Evolutionary conservation across 2,329 filamentous ascomycete species (phyloP), one percentile per base, ranked within the genome.

Genomic region (Claviceps arundinis): DNA sequence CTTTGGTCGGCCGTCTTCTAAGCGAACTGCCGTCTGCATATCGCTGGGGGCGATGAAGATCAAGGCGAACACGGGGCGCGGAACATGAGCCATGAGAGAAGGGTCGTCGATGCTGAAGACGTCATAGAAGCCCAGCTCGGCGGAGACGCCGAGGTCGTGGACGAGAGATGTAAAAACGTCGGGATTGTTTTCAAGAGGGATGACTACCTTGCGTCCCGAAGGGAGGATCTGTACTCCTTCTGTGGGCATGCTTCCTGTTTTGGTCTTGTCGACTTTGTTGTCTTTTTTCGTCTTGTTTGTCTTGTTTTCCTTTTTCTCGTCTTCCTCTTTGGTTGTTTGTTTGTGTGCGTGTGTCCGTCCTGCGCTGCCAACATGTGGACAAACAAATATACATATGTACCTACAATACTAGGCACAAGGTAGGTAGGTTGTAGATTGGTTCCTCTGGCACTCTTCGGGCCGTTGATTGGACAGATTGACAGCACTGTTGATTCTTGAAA

Each of bases 21-120:
- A 56, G 49, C 67, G 64, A 24, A 67, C 68, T 41, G 67, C 60
- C 51, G 81, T 75, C 64, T 80, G 79, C 60, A 65, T 65, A 38
- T 59, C 56, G 37, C 73, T 70, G 16, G 87, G 87, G 58, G 89
- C 86, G 64, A 93, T 87, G 65, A 91, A 82, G 51, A 95, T 79
- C 37, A 93, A 78, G 16, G 87, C 87, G 57, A 86, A 72, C 4
- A 80, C 84, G 13, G 88, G 88, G 11, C 87, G 84, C 0, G 88
- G 87, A 7, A 67, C 61, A 65, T 89, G 82, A 52, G 79, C 76
- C 56, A 93, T 75, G n/a, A 91, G 77, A 26, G 84, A 78, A 0
- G 84, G 79, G 45, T 93, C 87, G 64, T 88, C 82, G 62, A 94
- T 80, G 59, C 81, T 85, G 73, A 81, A 91, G 65, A 94, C 84